Evolutionary conservation across 192 early-diverging fungal species (phyloP).

Genomic region (Rhizophagus sp.): DNA sequence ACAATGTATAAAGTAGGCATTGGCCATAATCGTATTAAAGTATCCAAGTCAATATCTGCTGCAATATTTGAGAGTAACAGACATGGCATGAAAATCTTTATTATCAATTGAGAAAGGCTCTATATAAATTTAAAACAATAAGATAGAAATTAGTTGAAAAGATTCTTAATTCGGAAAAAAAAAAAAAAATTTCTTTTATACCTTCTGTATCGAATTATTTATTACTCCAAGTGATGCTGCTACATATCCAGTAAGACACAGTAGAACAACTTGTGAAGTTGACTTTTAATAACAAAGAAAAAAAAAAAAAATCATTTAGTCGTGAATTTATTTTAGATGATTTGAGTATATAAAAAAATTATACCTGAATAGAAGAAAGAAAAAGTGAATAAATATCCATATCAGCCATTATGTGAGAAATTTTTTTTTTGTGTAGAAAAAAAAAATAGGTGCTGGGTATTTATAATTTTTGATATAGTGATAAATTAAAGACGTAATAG

Average conservation of each 20-base stretch:
- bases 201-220: neutral
- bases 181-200: neutral
- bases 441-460: too few relatives aligned
- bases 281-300: neutral
- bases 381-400: too few relatives aligned
- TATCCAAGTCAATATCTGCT: constrained; percentile 22
- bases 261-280: constrained; percentile 2
- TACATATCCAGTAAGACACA: constrained; percentile 15
- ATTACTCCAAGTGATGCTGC: constrained; percentile 20
- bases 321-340: too few relatives aligned
- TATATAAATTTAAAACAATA: neutral
- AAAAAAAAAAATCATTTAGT: neutral
- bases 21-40: constrained; percentile 27
- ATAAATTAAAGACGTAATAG: too few relatives aligned
- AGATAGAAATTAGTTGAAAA: neutral
- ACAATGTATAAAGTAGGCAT: constrained; percentile 19
- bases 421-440: too few relatives aligned
- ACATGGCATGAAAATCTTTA: constrained; percentile 32
- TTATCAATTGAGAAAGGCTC: constrained; percentile 19
- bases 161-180: neutral
- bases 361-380: too few relatives aligned
- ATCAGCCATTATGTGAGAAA: too few relatives aligned
- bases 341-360: too few relatives aligned
- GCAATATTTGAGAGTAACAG: constrained; percentile 27
- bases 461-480: too few relatives aligned